Evolutionary conservation across 805 yeast genomes (phyloP), one percentile per base, ranked within the genome.

Genomic region (Barnettozyma vustinii): DNA sequence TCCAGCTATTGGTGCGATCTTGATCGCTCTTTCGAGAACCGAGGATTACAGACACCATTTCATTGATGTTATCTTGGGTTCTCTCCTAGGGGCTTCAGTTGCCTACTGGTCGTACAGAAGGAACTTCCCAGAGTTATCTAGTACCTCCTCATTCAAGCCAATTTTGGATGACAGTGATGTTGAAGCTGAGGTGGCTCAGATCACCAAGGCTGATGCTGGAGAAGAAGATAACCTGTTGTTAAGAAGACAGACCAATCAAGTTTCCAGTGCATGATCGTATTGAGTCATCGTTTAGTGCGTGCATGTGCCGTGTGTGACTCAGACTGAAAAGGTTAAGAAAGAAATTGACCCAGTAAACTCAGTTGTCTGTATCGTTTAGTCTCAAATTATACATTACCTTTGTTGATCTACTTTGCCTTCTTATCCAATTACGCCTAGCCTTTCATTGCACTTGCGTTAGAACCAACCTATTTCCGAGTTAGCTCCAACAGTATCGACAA

Each of bases 1-100:
- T n/a, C 94, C 94, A 2, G 60, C 76, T 1, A 57, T 88, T 5
- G 75, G 85, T 7, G 97, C 98, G 0, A 60, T 77, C 1, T 73
- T 83, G 54, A 82, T 92, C 56, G 98, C 97, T 0, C 66, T 87
- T 41, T 81, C 94, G 37, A 77, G 99, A 58, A 87, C 96, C 1
- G 84, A 86, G 59, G 99, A 92, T 67, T 91, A 91, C 67, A 76
- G 97, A 63, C 99, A 92, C 62, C 98, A 92, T 67, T 89, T 87
- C 61, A 71, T 87, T 16, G 99, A 92, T 65, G 84, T 94, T 1
- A 57, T 85, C 1, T 60, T 84, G 15, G 99, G 99, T 3, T 72
- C 85, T 26, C 16, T 72, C 1, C 61, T 92, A 3, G 99, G 99
- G 1, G 53, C 68, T 5, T 50, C 70, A 2, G 66, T 84, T 32